Evolutionary conservation across 192 early-diverging fungal species (phyloP), one percentile per base, ranked within the genome.

Genomic region (Gorgonomyces haynaldii): DNA sequence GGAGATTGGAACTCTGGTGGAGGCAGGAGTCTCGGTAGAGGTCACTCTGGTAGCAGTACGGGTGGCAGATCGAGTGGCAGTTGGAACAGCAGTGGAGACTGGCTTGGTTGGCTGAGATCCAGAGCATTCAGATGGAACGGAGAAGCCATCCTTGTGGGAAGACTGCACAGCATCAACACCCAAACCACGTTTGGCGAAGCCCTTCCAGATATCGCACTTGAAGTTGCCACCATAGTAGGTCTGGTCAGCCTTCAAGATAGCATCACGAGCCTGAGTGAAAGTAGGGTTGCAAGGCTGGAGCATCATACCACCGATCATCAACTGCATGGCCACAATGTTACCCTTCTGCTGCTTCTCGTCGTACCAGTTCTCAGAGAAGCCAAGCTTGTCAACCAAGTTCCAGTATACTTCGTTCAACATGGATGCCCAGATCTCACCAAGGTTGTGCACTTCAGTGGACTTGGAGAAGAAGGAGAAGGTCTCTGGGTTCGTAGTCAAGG

Each of bases 361-460:
- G 21, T 38, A 49, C 34, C 52, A 45, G 41, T 60, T 40, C 39
- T 34, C 39, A 8, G 50, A 50, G 28, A 42, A 61, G 19, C 64
- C 64, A 36, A 24, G 9, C 35, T 45, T 35, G 38, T 54, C 40
- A 51, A 71, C 39, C 23, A 82, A 55, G 62, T 66, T 67, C 77
- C 77, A 82, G 61, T 66, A 56, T 5, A 78, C 61, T 60, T 82
- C 81, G 53, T 65, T 65, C 37, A 80, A 61, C 36, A 79, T 73
- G 20, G 53, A 46, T 2, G 69, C 66, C 81, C 81, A 83, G 25
- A 83, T 52, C 30, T 70, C 69, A 40, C 81, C 81, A 35, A 80
- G 64, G 15, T 46, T 45, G 50, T 83, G 78, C 10, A 74, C 72
- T 29, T 74, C 72, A 20, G 57, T 40, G 44, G 48, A 51, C 10